A percentile compares a stretch with the other conserved stretches of the same genome.
Evolutionary conservation across 1,284 basidiomycete species (phyloP).

Genomic region (Heterobasidion irregulare): DNA sequence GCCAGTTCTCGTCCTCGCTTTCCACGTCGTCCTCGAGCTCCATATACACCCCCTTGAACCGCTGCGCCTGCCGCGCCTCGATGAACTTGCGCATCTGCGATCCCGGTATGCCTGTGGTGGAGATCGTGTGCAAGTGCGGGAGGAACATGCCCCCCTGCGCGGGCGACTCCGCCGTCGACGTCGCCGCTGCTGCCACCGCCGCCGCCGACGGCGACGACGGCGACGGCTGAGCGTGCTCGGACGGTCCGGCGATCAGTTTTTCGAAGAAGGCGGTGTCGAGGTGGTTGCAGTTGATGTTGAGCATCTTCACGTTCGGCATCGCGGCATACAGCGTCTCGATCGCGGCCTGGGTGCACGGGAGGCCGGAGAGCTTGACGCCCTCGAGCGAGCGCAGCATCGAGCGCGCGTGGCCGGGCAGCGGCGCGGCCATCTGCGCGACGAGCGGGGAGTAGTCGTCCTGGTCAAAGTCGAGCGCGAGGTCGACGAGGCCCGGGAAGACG

Average conservation of each 20-base stretch:
- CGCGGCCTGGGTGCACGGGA: constrained; percentile 29
- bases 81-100: constrained; percentile 34
- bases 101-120: constrained; percentile 34
- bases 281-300: constrained; percentile 34
- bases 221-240: too few relatives aligned
- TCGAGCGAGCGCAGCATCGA: constrained; percentile 37
- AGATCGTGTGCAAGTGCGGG: constrained; percentile 35
- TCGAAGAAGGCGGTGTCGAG: constrained; percentile 24
- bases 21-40: constrained; percentile 29
- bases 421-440: constrained; percentile 28
- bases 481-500: constrained; percentile 36
- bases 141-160: constrained; percentile 15
- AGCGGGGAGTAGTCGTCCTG: constrained; percentile 40
- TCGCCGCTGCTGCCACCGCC: constrained; percentile 5
- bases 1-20: constrained; percentile 32
- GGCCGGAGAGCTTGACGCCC: constrained; percentile 37
- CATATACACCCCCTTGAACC: constrained; percentile 37
- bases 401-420: constrained; percentile 23
- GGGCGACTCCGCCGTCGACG: not conserved
- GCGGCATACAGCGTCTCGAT: constrained; percentile 33
- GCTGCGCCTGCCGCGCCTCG: constrained; percentile 27
- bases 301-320: constrained; percentile 30
- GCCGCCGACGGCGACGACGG: not conserved
- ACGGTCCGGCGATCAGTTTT: not conserved
- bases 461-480: constrained; percentile 44